Percentiles rank a stretch among this genome's conserved stretches.
phyloP scores from a whole-genome alignment of 2,329 filamentous ascomycete species.

The Fusarium incarnatum region DNA sequence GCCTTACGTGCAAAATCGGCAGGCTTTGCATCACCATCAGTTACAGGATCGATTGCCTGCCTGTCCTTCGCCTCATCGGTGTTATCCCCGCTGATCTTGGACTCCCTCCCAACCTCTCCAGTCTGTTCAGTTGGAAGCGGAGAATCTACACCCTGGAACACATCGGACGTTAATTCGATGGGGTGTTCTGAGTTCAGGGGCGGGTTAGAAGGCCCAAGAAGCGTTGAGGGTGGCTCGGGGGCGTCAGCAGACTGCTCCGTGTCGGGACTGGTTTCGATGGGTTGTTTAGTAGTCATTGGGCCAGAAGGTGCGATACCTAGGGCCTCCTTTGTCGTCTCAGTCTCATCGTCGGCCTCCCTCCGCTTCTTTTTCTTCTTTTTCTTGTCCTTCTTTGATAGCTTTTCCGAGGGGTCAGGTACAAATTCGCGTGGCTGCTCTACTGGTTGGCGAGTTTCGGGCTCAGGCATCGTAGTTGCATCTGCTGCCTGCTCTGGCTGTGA shows the following conservation, averaged over 20 bases:
- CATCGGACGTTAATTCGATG: background rate
- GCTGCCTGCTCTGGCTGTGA: background rate
- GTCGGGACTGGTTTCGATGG: background rate
- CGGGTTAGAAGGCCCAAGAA: background rate
- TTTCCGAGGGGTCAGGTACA: constrained; percentile 4
- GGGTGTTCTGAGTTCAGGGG: background rate
- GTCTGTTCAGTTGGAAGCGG: background rate
- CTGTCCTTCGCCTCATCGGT: background rate
- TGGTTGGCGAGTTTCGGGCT: background rate
- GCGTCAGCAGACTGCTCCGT: background rate
- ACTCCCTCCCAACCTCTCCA: background rate
- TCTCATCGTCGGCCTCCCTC: constrained; percentile 21
- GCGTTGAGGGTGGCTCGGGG: background rate
- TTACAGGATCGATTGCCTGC: background rate
- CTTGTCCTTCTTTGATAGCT: constrained; percentile 46
- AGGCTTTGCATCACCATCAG: background rate
- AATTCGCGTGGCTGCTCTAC: background rate
- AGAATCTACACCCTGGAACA: background rate
- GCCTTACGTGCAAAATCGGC: background rate
- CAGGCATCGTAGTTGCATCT: background rate
- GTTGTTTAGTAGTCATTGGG: background rate
- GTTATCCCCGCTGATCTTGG: background rate
- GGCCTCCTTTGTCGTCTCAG: background rate
- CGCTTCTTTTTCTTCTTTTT: constrained; percentile 50
- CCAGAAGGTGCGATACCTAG: background rate